Base-by-base conservation (phyloP, 2,329 filamentous ascomycete species). In the Aureobasidium sp. region DNA sequence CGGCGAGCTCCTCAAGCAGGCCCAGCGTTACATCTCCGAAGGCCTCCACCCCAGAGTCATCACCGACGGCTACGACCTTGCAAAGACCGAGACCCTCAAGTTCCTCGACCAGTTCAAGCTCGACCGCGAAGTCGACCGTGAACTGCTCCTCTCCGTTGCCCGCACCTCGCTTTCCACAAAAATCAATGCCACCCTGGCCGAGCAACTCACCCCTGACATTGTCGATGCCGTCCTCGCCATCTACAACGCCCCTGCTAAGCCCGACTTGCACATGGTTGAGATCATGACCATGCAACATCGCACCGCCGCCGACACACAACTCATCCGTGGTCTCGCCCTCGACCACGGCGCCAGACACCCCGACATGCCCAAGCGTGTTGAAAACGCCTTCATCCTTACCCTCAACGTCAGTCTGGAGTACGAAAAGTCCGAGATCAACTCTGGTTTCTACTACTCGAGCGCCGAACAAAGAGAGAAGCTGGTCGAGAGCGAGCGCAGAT, bases 261-360 rank as follows among this genome's bases (percentile, higher is more conserved):
- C 95, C 60, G 94, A 99, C 77, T 77, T 99, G 70, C 93, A 97
- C 80, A 99, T 99, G 94, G 83, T 99, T 67, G 94, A 99, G 77
- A 97, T 99, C 69, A 99, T 99, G 94, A 97, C 95, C 74, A 97
- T 99, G 93, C 94, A 99, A 79, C 94, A 99, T 79, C 89, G 93
- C 68, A 91, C 90, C 57, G 92, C 93, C 62, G 90, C 94, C 33
- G 94, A 99, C 75, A 99, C 94, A 61, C 91, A 96, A 75, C 84
- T 99, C 62, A 96, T 99, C 74, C 86, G 89, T 65, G 94, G 94
- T 62, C 81, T 99, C 61, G 94, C 90, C 10, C 79, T 99, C 63
- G 94, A 99, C 70, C 94, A 99, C 74, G 94, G 94, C 66, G 92
- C 94, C 13, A 85, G 94, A 71, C 94, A 99, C 76, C 94, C 94